These are phyloP conservation scores for Tulasnella calospora DNA, from an alignment of 768 basidiomycete species.

Conservation along the genomic window DNA sequence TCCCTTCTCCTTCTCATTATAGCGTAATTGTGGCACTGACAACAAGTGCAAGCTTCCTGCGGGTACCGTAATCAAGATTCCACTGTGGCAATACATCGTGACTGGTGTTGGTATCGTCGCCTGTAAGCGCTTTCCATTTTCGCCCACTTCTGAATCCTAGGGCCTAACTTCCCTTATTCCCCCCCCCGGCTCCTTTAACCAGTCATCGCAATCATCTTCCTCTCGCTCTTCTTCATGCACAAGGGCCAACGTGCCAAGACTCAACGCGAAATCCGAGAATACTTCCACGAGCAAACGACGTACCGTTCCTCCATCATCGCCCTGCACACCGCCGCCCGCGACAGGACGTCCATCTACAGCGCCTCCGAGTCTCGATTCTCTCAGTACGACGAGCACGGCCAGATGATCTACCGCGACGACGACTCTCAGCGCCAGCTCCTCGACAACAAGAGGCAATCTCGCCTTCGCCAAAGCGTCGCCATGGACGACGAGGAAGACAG, in stretches of 20 bases:
- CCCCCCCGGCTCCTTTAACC: background rate
- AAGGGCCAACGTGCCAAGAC: conserved; percentile 14
- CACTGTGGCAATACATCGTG: conserved; percentile 22
- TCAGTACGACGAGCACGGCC: conserved; percentile 26
- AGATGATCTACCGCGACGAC: conserved; percentile 26
- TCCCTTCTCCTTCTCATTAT: background rate
- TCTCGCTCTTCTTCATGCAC: conserved; percentile 20
- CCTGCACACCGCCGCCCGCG: conserved; percentile 25
- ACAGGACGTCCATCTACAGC: conserved; percentile 19
- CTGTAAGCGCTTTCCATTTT: conserved; percentile 6
- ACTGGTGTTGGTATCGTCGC: conserved; percentile 21
- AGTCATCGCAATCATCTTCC: conserved; percentile 16
- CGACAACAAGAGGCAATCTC: background rate
- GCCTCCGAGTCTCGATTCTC: conserved; percentile 16
- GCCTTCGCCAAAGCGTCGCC: background rate
- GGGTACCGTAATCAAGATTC: conserved; percentile 20
- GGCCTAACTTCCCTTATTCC: background rate
- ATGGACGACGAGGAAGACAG: conserved; percentile 8
- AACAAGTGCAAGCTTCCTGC: conserved; percentile 16
- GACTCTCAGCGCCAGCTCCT: conserved; percentile 19
- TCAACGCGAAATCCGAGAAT: conserved; percentile 22
- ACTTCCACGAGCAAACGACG: conserved; percentile 25
- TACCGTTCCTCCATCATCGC: conserved; percentile 25
- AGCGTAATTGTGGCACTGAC: conserved; percentile 20
- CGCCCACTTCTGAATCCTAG: background rate